These are phyloP conservation scores for Hemileccinum impolitum DNA, from an alignment of 768 basidiomycete genomes.

Conservation along the genomic window DNA sequence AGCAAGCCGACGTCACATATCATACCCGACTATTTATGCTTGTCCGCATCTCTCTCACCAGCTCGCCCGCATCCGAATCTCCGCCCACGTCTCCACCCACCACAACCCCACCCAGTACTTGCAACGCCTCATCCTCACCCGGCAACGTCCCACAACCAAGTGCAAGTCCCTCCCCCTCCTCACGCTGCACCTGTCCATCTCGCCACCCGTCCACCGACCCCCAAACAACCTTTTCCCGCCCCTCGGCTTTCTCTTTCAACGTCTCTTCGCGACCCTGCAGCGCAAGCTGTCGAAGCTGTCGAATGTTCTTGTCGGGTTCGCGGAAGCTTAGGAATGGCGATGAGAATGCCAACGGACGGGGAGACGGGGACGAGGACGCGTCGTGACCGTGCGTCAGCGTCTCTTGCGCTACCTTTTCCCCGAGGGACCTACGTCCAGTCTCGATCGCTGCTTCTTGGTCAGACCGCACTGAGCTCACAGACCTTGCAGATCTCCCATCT, in stretches of 20 bases:
- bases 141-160: conserved; percentile 10
- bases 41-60: no score
- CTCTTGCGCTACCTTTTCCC: no score
- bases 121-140: background rate
- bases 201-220: conserved; percentile 12
- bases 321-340: conserved; percentile 31
- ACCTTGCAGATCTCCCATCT: no score
- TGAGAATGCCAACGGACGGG: conserved; percentile 8
- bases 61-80: conserved; percentile 17
- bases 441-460: no score
- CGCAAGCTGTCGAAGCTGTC: conserved; percentile 45
- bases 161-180: background rate
- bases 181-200: conserved; percentile 2
- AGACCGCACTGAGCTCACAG: no score
- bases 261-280: conserved; percentile 43
- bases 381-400: no score
- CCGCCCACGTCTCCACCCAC: background rate
- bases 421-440: no score
- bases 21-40: no score
- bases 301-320: conserved; percentile 32
- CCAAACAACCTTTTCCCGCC: conserved; percentile 46
- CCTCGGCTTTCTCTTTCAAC: conserved; percentile 37
- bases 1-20: no score
- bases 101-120: background rate
- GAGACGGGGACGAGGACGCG: no score